These are phyloP conservation scores for Globisporangium acanthophoron DNA, from an alignment of 352 stramenopile species.

Conservation along the genomic window DNA sequence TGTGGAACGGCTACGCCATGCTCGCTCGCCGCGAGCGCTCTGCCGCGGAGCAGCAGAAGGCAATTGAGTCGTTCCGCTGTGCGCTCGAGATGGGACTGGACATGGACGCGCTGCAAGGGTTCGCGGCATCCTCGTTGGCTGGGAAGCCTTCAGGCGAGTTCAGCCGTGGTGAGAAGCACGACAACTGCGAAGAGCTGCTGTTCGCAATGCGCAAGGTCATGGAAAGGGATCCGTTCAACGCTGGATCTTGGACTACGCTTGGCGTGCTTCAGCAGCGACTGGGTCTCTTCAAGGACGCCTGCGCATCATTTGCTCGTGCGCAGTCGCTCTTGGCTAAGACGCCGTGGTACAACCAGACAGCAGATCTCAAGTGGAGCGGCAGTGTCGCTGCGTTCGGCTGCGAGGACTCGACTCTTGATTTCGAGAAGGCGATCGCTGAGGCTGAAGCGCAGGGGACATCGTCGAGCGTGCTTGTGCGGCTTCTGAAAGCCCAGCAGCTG, in stretches of 20 bases:
- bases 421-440: slow-evolving; percentile 5
- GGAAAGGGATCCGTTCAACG: slow-evolving; percentile 63
- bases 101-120: slow-evolving; percentile 64
- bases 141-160: slow-evolving; percentile 20
- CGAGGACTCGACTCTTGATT: not conserved
- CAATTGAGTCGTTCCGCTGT: slow-evolving; percentile 72
- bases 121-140: slow-evolving; percentile 25
- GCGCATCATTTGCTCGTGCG: slow-evolving; percentile 22
- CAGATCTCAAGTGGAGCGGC: slow-evolving; percentile 33
- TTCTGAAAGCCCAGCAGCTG: slow-evolving; percentile 10
- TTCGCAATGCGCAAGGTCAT: slow-evolving; percentile 82
- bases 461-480: not conserved
- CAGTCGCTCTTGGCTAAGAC: slow-evolving; percentile 8
- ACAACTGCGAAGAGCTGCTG: slow-evolving; percentile 33
- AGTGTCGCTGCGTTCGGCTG: slow-evolving; percentile 23
- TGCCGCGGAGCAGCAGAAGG: slow-evolving; percentile 33
- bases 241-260: slow-evolving; percentile 54
- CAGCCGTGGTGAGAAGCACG: slow-evolving; percentile 8
- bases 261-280: slow-evolving; percentile 58
- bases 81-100: slow-evolving; percentile 68
- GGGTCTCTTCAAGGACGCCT: slow-evolving; percentile 34
- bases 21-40: slow-evolving; percentile 44
- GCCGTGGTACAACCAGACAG: not conserved
- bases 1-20: slow-evolving; percentile 87
- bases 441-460: not conserved